Evolutionary conservation across 208 protist species (phyloP).

Genomic region (Acanthamoeba polyphaga): DNA sequence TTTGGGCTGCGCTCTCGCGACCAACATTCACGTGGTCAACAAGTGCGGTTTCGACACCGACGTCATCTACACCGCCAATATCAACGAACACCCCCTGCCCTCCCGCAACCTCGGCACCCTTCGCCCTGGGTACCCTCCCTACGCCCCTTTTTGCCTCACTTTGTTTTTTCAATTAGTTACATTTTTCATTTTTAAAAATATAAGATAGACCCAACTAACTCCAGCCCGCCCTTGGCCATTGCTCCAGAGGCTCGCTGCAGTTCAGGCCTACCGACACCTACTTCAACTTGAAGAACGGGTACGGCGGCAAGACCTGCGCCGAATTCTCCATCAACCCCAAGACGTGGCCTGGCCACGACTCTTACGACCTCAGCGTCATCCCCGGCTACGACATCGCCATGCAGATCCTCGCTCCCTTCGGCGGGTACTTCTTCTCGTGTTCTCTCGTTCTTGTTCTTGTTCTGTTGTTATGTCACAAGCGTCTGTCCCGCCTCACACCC

Average conservation of each 20-base stretch:
- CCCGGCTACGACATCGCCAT: constrained; percentile 18
- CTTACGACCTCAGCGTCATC: constrained; percentile 22
- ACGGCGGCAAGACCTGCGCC: not conserved
- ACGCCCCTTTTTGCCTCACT: not conserved
- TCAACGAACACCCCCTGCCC: not conserved
- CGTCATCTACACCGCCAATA: constrained; percentile 11
- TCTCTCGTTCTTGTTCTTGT: not conserved
- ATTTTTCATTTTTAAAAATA: no score
- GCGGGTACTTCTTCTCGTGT: not conserved
- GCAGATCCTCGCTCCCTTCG: not conserved
- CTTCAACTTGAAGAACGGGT: constrained; percentile 18
- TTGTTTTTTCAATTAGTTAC: not conserved
- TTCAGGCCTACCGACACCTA: not conserved
- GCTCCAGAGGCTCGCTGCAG: not conserved
- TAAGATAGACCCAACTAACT: no score
- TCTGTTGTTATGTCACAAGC: not conserved
- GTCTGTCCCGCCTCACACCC: not conserved
- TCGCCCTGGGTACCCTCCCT: not conserved
- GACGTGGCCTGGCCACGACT: not conserved
- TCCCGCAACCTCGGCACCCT: not conserved
- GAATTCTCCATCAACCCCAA: not conserved
- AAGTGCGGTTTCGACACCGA: not conserved
- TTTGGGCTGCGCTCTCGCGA: not conserved
- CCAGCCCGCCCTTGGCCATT: no score
- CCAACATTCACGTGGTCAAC: not conserved